These are phyloP conservation scores for Davidsoniella eucalypti DNA, from an alignment of 2,329 filamentous ascomycete genomes.

Conservation along the genomic window DNA sequence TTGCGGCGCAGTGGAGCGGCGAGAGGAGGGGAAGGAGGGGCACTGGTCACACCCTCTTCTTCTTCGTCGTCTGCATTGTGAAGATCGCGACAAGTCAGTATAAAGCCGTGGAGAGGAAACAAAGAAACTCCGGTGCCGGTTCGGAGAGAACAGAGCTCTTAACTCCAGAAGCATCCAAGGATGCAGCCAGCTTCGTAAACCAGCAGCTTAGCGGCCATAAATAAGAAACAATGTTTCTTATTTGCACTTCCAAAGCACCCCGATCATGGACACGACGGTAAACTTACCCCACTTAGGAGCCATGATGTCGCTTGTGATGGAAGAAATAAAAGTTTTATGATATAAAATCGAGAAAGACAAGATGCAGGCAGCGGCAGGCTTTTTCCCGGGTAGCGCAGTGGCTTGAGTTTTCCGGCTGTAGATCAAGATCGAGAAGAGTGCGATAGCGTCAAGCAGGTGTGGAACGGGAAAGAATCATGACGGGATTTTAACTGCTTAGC, in stretches of 20 bases:
- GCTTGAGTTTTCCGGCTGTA: not conserved
- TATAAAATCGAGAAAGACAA: not conserved
- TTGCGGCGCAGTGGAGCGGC: conserved; percentile 25
- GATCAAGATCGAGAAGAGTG: not conserved
- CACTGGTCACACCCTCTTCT: conserved; percentile 22
- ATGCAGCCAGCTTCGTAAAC: no score
- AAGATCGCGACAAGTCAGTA: conserved; percentile 11
- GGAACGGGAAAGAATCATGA: not conserved
- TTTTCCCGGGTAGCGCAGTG: not conserved
- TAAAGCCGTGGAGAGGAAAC: no score
- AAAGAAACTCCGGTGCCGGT: no score
- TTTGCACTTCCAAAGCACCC: conserved; percentile 6
- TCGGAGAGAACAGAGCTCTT: no score
- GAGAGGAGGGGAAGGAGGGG: conserved; percentile 20
- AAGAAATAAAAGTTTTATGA: not conserved
- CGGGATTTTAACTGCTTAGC: not conserved
- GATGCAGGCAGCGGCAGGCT: not conserved
- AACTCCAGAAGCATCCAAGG: no score
- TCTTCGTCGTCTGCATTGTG: conserved; percentile 21
- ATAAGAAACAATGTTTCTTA: no score
- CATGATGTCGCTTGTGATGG: conserved; percentile 22
- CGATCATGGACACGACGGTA: conserved; percentile 2
- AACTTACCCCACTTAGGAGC: conserved; percentile 29
- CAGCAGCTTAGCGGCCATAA: no score
- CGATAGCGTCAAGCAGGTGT: not conserved